phyloP scores from a whole-genome alignment of 768 basidiomycete species.

The Trametes cubensis region DNA sequence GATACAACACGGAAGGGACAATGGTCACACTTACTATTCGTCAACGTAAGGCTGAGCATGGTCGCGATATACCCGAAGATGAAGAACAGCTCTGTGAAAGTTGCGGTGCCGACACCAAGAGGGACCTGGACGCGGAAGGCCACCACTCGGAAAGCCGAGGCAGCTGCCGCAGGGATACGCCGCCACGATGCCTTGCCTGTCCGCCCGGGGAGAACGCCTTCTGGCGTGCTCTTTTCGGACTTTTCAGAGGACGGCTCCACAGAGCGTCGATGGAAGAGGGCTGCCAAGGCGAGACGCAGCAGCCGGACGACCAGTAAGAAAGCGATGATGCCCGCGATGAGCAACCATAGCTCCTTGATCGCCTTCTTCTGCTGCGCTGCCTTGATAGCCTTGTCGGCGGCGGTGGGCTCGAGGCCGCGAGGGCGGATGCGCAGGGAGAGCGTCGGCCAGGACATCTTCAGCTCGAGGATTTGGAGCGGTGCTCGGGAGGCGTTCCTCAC shows the following conservation, averaged over 20 bases:
- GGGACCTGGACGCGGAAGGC: constrained; percentile 53
- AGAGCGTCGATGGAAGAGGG: constrained; percentile 1
- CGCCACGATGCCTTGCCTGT: constrained; percentile 32
- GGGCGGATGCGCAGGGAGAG: constrained; percentile 12
- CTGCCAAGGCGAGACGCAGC: constrained; percentile 24
- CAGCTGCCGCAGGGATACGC: constrained; percentile 41
- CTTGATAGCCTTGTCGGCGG: constrained; percentile 40
- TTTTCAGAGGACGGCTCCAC: neutral
- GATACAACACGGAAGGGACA: neutral
- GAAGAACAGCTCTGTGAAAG: constrained; percentile 50
- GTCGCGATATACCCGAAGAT: constrained; percentile 48
- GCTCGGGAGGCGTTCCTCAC: constrained; percentile 16
- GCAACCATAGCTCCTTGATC: constrained; percentile 45
- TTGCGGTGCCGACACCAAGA: constrained; percentile 43
- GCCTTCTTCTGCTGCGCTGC: constrained; percentile 40
- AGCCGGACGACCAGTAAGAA: constrained; percentile 40
- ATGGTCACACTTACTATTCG: constrained; percentile 43
- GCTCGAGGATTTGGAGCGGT: neutral
- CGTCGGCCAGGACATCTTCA: constrained; percentile 17
- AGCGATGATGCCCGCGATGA: constrained; percentile 42
- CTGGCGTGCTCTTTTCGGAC: constrained; percentile 21
- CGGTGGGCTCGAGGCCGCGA: constrained; percentile 29
- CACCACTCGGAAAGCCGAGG: constrained; percentile 49
- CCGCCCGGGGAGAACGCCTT: constrained; percentile 17
- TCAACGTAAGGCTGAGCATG: constrained; percentile 47